Evolutionary conservation across 139 green algal species (phyloP).

Genomic region (Chlamydomonas incerta): DNA sequence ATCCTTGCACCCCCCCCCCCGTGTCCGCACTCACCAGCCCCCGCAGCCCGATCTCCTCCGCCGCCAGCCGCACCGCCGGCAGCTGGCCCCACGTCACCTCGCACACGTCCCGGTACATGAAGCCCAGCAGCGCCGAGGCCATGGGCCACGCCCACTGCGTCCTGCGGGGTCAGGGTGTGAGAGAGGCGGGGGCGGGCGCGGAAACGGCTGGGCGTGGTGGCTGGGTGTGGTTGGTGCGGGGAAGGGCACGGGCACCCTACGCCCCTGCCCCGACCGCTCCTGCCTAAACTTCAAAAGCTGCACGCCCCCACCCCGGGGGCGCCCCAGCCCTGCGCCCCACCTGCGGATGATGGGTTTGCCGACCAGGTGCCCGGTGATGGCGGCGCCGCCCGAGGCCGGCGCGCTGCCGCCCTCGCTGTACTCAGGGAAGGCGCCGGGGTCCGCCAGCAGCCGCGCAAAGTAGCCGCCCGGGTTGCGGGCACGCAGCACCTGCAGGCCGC

Average conservation of each 20-base stretch:
- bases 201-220: neutral
- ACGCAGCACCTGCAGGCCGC: neutral
- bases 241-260: too few species aligned
- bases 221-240: too few species aligned
- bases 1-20: too few species aligned
- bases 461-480: conserved; percentile 28
- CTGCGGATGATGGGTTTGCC: conserved; percentile 18
- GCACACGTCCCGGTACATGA: conserved; percentile 7
- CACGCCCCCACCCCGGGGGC: too few species aligned
- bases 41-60: conserved; percentile 17
- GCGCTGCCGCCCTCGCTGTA: neutral
- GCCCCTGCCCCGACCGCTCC: too few species aligned
- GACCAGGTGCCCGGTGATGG: neutral
- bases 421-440: neutral
- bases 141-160: conserved; percentile 24
- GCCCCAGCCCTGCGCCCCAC: neutral
- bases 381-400: neutral
- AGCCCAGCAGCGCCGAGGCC: conserved; percentile 16
- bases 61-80: conserved; percentile 7
- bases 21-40: conserved; percentile 6
- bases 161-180: neutral
- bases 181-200: neutral
- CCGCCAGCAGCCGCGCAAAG: conserved; percentile 8
- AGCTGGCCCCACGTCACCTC: conserved; percentile 34
- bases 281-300: too few species aligned